Evolutionary conservation across 441 rosid genomes (phyloP).

Genomic region (Isatis lusitanica): DNA sequence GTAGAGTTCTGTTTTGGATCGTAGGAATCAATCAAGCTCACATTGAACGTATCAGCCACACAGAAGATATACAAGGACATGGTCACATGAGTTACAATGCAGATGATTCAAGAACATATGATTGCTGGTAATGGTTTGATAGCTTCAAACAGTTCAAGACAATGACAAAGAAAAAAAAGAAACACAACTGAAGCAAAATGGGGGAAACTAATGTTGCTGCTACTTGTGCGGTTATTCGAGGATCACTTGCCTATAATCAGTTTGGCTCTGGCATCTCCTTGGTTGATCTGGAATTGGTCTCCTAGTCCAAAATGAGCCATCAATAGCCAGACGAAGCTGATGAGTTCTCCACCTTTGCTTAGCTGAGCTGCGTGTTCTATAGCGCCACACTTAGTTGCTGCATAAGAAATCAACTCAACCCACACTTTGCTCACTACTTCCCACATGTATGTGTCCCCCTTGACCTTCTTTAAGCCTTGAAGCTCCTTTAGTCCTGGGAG

Average conservation of each 20-base stretch:
- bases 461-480: neutral
- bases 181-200: constrained; percentile 2
- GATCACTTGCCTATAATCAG: constrained; percentile 31
- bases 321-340: constrained; percentile 48
- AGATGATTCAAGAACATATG: constrained; percentile 11
- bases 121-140: neutral
- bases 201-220: neutral
- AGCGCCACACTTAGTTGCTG: constrained; percentile 39
- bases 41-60: neutral
- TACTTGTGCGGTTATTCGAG: neutral
- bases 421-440: constrained; percentile 37
- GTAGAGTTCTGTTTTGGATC: neutral
- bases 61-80: neutral
- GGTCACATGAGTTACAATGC: neutral
- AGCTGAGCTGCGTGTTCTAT: constrained; percentile 41
- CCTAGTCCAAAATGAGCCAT: constrained; percentile 51
- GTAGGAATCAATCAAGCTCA: neutral
- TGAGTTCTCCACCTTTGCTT: constrained; percentile 50
- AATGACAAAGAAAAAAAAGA: neutral
- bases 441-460: constrained; percentile 32
- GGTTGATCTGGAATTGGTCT: constrained; percentile 42
- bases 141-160: constrained; percentile 10
- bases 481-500: neutral
- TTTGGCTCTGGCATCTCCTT: constrained; percentile 43
- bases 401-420: constrained; percentile 45